These are phyloP conservation scores for Juncus inflexus DNA, from an alignment of 176 grass and related monocot genomes.

Conservation along the genomic window DNA sequence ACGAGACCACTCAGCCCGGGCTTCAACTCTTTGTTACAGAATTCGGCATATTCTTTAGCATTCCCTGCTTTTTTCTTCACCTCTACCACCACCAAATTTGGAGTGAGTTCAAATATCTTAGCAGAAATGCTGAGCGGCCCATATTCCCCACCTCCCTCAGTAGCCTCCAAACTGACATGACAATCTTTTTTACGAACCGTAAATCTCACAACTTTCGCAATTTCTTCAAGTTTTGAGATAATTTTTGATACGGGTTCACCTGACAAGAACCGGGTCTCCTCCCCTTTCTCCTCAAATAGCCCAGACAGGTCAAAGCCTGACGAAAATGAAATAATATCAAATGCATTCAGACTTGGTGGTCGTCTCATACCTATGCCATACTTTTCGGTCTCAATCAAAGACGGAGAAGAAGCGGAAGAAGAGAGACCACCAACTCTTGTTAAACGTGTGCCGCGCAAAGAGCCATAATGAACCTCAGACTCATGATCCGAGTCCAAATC, in stretches of 20 bases:
- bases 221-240: constrained; percentile 54
- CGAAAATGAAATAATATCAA: constrained; percentile 61
- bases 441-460: background rate
- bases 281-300: constrained; percentile 58
- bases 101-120: constrained; percentile 51
- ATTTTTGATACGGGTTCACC: constrained; percentile 34
- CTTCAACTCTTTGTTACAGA: constrained; percentile 47
- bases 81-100: constrained; percentile 49
- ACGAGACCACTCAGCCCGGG: constrained; percentile 38
- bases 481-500: constrained; percentile 21
- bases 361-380: constrained; percentile 23
- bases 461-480: background rate
- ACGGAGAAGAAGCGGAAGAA: constrained; percentile 39
- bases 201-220: constrained; percentile 41
- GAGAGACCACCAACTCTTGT: constrained; percentile 15
- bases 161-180: constrained; percentile 44
- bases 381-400: constrained; percentile 15
- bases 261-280: constrained; percentile 43
- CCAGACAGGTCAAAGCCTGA: constrained; percentile 53
- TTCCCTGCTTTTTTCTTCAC: constrained; percentile 59
- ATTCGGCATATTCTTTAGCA: constrained; percentile 40
- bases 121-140: constrained; percentile 38
- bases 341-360: constrained; percentile 52
- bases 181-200: constrained; percentile 41
- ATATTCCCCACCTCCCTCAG: constrained; percentile 40